phyloP scores from a whole-genome alignment of 2,329 filamentous ascomycete species.

The Aspergillus latus region DNA sequence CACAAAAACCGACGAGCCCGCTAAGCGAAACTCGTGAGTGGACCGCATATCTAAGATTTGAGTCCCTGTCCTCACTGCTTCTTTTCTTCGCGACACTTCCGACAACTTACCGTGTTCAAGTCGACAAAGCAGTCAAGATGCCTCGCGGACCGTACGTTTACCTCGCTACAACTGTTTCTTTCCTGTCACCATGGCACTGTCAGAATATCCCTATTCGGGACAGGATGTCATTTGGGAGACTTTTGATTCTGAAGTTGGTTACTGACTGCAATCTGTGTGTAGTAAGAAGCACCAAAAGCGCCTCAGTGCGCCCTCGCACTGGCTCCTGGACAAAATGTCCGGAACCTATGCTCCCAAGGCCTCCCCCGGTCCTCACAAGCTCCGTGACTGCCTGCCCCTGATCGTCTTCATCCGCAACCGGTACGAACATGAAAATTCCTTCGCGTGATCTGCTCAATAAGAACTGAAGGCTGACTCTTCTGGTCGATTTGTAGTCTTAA shows the following conservation, averaged over 20 bases:
- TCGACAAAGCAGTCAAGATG: conserved; percentile 51
- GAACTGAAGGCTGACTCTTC: conserved; percentile 16
- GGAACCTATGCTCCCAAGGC: conserved; percentile 74
- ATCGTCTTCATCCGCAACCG: conserved; percentile 93
- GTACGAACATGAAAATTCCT: conserved; percentile 35
- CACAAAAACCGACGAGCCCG: conserved; percentile 26
- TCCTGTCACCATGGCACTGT: not conserved
- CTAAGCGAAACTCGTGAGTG: conserved; percentile 35
- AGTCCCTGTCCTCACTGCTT: conserved; percentile 22
- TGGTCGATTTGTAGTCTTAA: conserved; percentile 71
- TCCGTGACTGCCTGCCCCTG: conserved; percentile 96
- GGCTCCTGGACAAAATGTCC: conserved; percentile 99
- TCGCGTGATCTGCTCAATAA: not conserved
- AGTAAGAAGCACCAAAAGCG: conserved; percentile 99
- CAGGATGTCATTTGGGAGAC: not conserved
- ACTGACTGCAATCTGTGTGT: conserved; percentile 37
- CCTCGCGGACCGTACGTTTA: conserved; percentile 59
- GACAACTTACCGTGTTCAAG: conserved; percentile 39
- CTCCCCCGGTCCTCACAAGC: conserved; percentile 93
- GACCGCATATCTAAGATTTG: conserved; percentile 23
- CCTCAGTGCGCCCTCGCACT: conserved; percentile 97
- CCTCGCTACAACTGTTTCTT: conserved; percentile 5
- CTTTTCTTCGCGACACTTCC: conserved; percentile 34
- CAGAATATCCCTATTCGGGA: not conserved
- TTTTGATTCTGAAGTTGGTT: conserved; percentile 1